Evolutionary conservation across 352 stramenopile species (phyloP).

Genomic region (Globisporangium takayamanum): DNA sequence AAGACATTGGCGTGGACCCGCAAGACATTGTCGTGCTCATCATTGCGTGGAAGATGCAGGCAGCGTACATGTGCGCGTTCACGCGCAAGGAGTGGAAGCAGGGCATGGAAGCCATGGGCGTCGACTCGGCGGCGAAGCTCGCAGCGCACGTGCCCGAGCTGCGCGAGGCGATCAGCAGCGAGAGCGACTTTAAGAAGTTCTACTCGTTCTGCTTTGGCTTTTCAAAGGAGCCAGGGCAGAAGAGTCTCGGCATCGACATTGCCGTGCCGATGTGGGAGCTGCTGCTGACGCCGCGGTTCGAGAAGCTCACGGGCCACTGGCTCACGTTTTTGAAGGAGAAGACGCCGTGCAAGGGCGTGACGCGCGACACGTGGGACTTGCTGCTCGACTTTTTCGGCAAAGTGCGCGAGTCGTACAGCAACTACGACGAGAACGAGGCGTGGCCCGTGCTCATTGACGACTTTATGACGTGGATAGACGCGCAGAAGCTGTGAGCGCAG

Average conservation of each 20-base stretch:
- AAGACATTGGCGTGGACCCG: slow-evolving; percentile 70
- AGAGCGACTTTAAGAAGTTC: slow-evolving; percentile 71
- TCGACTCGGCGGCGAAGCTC: slow-evolving; percentile 59
- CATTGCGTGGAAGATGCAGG: slow-evolving; percentile 86
- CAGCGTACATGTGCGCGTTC: slow-evolving; percentile 80
- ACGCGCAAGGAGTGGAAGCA: slow-evolving; percentile 77
- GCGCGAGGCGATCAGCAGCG: slow-evolving; percentile 43
- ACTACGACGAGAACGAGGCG: slow-evolving; percentile 87
- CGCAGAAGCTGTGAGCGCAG: slow-evolving; percentile 34
- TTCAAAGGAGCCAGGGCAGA: slow-evolving; percentile 85
- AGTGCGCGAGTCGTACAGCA: slow-evolving; percentile 66
- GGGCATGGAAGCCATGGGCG: slow-evolving; percentile 73
- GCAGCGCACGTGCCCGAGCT: slow-evolving; percentile 51
- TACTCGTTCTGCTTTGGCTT: slow-evolving; percentile 87
- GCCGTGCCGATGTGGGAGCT: slow-evolving; percentile 85
- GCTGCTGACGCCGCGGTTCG: slow-evolving; percentile 54
- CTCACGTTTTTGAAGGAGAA: slow-evolving; percentile 70
- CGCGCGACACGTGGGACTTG: slow-evolving; percentile 82
- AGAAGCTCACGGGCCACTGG: slow-evolving; percentile 66
- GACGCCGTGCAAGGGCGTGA: slow-evolving; percentile 76
- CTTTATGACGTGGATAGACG: slow-evolving; percentile 83
- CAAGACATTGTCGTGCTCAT: slow-evolving; percentile 76
- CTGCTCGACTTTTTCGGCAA: slow-evolving; percentile 84
- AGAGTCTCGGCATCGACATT: slow-evolving; percentile 82
- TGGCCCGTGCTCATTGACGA: slow-evolving; percentile 89